phyloP scores from a whole-genome alignment of 208 protist genomes.

The Porcisia hertigi region DNA sequence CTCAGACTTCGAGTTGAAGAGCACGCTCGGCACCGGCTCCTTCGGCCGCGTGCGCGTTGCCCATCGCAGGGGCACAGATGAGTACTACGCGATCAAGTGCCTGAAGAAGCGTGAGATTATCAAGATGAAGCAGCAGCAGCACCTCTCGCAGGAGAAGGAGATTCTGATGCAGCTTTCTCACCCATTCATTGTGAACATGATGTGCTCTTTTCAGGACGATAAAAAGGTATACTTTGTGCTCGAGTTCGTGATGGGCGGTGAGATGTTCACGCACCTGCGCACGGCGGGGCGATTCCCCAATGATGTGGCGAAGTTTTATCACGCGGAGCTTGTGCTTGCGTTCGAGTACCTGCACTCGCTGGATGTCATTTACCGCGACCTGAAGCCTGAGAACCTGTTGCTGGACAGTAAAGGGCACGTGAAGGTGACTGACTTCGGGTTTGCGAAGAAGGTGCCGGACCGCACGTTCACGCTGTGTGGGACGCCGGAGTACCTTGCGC shows the following conservation, averaged over 20 bases:
- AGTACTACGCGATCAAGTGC: conserved; percentile 93
- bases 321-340: conserved; percentile 90
- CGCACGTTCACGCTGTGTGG: conserved; percentile 90
- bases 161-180: conserved; percentile 91
- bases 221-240: conserved; percentile 92
- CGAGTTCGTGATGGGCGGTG: conserved; percentile 93
- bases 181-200: conserved; percentile 94
- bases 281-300: conserved; percentile 83
- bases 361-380: conserved; percentile 91
- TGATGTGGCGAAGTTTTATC: conserved; percentile 91
- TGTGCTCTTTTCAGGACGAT: conserved; percentile 95
- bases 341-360: conserved; percentile 92
- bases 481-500: conserved; percentile 89
- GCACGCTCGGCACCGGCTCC: conserved; percentile 84
- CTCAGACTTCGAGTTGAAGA: conserved; percentile 59
- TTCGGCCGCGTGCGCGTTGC: conserved; percentile 93
- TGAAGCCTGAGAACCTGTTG: conserved; percentile 93
- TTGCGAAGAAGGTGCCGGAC: conserved; percentile 82
- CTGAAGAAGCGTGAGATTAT: conserved; percentile 89
- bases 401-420: conserved; percentile 84
- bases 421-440: conserved; percentile 89
- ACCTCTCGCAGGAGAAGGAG: conserved; percentile 91
- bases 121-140: conserved; percentile 87
- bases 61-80: conserved; percentile 68
- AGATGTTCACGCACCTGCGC: conserved; percentile 91